Conservation (phyloP, 352 stramenopile genomes). For the Phytophthora hibernalis region DNA sequence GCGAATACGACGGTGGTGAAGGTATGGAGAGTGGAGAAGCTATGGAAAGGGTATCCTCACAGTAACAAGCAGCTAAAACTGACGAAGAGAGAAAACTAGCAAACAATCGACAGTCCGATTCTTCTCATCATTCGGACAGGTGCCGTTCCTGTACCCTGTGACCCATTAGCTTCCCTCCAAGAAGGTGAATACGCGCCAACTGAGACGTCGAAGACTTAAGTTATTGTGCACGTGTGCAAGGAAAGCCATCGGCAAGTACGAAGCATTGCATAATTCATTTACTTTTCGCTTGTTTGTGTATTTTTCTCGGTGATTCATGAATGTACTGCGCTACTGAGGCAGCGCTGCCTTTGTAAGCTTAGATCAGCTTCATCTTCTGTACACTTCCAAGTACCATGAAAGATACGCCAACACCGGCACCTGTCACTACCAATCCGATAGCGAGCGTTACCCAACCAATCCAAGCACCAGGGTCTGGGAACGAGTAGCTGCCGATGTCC, state of each 20-base stretch:
- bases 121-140: conserved; percentile 9
- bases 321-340: not conserved
- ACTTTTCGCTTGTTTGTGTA: conserved; percentile 24
- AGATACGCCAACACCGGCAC: conserved; percentile 46
- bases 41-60: not conserved
- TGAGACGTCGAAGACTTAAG: conserved; percentile 5
- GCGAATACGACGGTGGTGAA: conserved; percentile 9
- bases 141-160: not conserved
- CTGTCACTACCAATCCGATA: conserved; percentile 56
- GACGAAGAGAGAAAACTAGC: conserved; percentile 5
- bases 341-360: conserved; percentile 26
- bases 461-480: conserved; percentile 73
- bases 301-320: conserved; percentile 20
- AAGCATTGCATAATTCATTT: conserved; percentile 9
- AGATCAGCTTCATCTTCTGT: conserved; percentile 88
- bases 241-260: not conserved
- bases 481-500: conserved; percentile 81
- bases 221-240: conserved; percentile 15
- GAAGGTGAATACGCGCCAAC: not conserved
- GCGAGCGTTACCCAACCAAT: conserved; percentile 80
- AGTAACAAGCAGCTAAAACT: not conserved
- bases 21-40: not conserved
- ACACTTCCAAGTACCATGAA: conserved; percentile 67
- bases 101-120: conserved; percentile 13
- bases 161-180: not conserved